Conservation (phyloP, 768 basidiomycete species). For the Boletus rex-veris region DNA sequence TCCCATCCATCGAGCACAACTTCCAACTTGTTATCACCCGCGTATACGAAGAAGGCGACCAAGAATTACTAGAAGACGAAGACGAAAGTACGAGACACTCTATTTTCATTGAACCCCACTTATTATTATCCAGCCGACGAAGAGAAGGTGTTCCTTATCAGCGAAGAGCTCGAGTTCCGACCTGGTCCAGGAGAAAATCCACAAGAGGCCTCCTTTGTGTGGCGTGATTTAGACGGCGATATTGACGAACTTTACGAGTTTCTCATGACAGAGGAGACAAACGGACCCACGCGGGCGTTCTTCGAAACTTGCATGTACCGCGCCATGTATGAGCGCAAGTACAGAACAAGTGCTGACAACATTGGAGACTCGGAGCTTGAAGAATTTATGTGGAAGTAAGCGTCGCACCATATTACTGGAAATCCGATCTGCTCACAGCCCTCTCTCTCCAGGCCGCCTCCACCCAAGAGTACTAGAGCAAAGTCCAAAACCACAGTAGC, state of each 20-base stretch:
- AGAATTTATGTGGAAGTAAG: slow-evolving; percentile 80
- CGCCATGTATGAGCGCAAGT: slow-evolving; percentile 96
- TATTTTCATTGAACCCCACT: not conserved
- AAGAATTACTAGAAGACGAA: slow-evolving; percentile 91
- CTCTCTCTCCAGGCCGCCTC: slow-evolving; percentile 20
- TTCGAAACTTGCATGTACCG: slow-evolving; percentile 95
- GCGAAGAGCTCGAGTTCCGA: slow-evolving; percentile 86
- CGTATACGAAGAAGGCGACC: slow-evolving; percentile 96
- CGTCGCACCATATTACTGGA: slow-evolving; percentile 12
- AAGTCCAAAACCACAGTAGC: slow-evolving; percentile 4
- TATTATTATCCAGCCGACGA: slow-evolving; percentile 67
- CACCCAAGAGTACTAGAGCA: slow-evolving; percentile 17
- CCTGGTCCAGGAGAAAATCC: slow-evolving; percentile 65
- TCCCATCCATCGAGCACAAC: slow-evolving; percentile 70
- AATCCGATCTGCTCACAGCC: not conserved
- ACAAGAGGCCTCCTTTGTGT: slow-evolving; percentile 78
- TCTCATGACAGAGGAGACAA: slow-evolving; percentile 73
- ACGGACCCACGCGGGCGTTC: slow-evolving; percentile 73
- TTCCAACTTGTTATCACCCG: slow-evolving; percentile 94
- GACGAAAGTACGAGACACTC: slow-evolving; percentile 65
- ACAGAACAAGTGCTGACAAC: slow-evolving; percentile 65
- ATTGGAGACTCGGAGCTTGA: slow-evolving; percentile 66
- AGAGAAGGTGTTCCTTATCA: slow-evolving; percentile 88
- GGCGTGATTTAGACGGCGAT: slow-evolving; percentile 90
- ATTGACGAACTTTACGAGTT: slow-evolving; percentile 94